A percentile compares a stretch with the other conserved stretches of the same genome.
These are phyloP conservation scores for Trametes gibbosa DNA, from an alignment of 768 basidiomycete genomes.

Conservation along the genomic window DNA sequence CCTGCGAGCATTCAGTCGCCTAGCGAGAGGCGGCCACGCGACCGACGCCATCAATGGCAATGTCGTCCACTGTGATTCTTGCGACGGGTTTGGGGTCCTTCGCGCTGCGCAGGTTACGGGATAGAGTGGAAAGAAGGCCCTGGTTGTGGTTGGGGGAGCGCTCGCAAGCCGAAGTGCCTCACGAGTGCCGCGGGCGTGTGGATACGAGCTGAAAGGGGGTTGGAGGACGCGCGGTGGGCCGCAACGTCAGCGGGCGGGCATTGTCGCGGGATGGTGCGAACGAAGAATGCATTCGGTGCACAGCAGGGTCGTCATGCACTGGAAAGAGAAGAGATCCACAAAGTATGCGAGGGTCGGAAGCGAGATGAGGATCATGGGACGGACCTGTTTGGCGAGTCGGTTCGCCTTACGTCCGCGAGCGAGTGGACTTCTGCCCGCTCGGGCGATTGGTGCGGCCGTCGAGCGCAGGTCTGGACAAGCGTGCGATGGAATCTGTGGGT, in stretches of 20 bases:
- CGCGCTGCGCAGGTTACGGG: neutral
- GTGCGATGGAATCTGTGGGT: neutral
- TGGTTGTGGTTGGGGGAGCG: neutral
- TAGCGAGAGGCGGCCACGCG: neutral
- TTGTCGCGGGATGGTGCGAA: neutral
- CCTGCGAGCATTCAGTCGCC: constrained; percentile 6
- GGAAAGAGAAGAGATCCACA: neutral
- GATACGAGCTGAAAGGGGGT: neutral
- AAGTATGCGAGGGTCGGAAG: neutral
- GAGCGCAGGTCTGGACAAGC: neutral
- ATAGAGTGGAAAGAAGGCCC: neutral
- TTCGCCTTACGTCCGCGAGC: neutral
- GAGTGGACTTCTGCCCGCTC: neutral
- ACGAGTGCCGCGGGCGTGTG: neutral
- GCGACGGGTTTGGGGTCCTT: neutral
- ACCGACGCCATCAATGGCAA: constrained; percentile 7
- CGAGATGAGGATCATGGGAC: neutral
- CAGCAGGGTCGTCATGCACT: neutral
- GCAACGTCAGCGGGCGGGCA: neutral
- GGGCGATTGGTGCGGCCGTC: neutral
- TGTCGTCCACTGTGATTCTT: neutral
- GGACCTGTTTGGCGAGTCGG: constrained; percentile 1
- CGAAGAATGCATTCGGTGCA: neutral
- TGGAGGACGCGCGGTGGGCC: neutral
- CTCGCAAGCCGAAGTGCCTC: neutral